Evolutionary conservation across 164 flowering plant genomes (phyloP), one percentile per base, ranked within the genome.

Genomic region (Piper betle): DNA sequence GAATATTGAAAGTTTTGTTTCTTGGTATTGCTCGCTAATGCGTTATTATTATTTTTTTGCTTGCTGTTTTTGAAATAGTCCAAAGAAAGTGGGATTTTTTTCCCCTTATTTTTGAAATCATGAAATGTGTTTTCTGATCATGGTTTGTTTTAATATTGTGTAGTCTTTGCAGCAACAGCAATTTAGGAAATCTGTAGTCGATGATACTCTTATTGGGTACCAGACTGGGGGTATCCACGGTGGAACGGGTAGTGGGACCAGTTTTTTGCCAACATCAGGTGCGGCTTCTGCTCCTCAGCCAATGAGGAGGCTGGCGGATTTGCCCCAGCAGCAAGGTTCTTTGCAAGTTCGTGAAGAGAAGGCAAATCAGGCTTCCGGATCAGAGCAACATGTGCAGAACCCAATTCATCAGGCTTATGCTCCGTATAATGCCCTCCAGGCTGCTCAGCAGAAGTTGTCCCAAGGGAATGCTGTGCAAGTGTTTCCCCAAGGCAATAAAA

Each of bases 341-440:
- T 58, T 84, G 59, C 85, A 78, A 33, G 59, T 68, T 41, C 78
- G 76, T 17, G 85, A 80, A 62, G 92, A 93, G 9, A 73, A 71
- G 20, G 89, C 82, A 62, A 80, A 68, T 65, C 83, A 81, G 73
- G 78, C 72, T 74, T 93, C 79, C 55, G 81, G 83, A 39, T 55
- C 67, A 63, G 96, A 92, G 68, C 93, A 82, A 59, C 83, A 81
- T 55, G 67, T 66, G 64, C 69, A 71, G 53, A 84, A 80, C 71
- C 82, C 89, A 12, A 71, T 78, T 2, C 84, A 83, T 65, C 97
- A 84, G 70, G 90, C 96, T 61, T 88, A 85, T 69, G 50, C 78
- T 41, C 95, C 86, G 37, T 83, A 81, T 25, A 25, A 25, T 77
- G 88, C 91, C 73, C 62, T 78, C 7, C 93, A 85, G 75, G 82